phyloP scores from a whole-genome alignment of 1,284 basidiomycete genomes.

The Amylostereum areolatum region DNA sequence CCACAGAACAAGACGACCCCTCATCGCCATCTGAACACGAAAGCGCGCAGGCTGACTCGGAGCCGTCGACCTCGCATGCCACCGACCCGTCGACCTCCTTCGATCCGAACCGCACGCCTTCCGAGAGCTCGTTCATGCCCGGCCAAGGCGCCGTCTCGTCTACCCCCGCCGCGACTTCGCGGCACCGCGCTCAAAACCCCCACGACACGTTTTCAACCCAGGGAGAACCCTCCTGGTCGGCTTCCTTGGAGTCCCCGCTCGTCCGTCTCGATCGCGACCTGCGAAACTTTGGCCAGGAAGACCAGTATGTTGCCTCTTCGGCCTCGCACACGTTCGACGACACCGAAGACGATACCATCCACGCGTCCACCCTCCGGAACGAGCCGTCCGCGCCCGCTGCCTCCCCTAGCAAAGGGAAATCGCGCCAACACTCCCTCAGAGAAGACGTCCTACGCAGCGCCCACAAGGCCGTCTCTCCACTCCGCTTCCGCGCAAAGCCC shows the following conservation, averaged over 20 bases:
- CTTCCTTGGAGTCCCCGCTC: slow-evolving; percentile 71
- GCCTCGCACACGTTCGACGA: slow-evolving; percentile 14
- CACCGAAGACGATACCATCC: slow-evolving; percentile 7
- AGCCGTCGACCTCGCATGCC: slow-evolving; percentile 11
- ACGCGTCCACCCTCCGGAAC: not conserved
- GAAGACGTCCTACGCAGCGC: slow-evolving; percentile 19
- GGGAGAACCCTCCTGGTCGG: slow-evolving; percentile 55
- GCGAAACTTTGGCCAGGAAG: slow-evolving; percentile 45
- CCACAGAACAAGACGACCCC: slow-evolving; percentile 28
- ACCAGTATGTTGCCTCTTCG: slow-evolving; percentile 17
- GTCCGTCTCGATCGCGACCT: slow-evolving; percentile 67
- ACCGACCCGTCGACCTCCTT: slow-evolving; percentile 17
- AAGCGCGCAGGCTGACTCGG: no score
- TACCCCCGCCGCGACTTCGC: slow-evolving; percentile 53
- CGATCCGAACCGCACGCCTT: slow-evolving; percentile 33
- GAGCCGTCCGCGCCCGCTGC: not conserved
- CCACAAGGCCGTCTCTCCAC: slow-evolving; percentile 30
- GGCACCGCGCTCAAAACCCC: slow-evolving; percentile 27
- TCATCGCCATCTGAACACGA: not conserved
- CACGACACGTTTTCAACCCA: slow-evolving; percentile 34
- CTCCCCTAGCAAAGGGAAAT: slow-evolving; percentile 3
- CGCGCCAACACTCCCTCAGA: slow-evolving; percentile 3
- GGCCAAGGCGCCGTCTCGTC: slow-evolving; percentile 64
- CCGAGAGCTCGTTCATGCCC: slow-evolving; percentile 66
- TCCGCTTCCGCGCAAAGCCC: slow-evolving; percentile 38